Percentiles rank a stretch among this genome's conserved stretches.
Conservation (phyloP, 495 filamentous ascomycete genomes). For the Podospora australis region DNA sequence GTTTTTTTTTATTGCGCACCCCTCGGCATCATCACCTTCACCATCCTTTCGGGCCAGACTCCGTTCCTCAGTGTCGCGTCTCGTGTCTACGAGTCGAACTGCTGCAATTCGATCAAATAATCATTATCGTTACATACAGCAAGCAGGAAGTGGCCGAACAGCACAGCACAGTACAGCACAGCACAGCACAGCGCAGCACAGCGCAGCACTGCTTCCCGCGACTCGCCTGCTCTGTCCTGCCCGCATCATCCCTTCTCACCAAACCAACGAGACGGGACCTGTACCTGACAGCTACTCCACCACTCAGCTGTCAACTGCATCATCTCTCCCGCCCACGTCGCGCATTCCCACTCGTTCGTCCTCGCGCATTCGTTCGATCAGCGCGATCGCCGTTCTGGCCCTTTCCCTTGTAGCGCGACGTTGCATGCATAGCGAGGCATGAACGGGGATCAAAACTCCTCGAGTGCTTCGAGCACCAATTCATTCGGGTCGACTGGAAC, state of each 20-base stretch:
- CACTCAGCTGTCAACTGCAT: constrained; percentile 14
- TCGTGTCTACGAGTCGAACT: background rate
- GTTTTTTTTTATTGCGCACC: constrained; percentile 23
- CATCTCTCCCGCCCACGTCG: too few species aligned
- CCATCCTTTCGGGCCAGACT: constrained; percentile 18
- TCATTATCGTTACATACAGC: constrained; percentile 11
- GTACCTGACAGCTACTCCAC: constrained; percentile 18
- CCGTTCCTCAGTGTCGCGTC: constrained; percentile 18
- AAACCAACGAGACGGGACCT: background rate
- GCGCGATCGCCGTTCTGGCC: constrained; percentile 34
- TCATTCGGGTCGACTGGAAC: too few species aligned
- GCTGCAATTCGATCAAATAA: background rate
- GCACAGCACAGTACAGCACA: too few species aligned
- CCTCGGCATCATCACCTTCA: constrained; percentile 39
- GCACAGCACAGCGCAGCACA: background rate
- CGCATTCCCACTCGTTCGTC: constrained; percentile 8
- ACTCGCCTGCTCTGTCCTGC: constrained; percentile 3
- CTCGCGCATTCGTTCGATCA: constrained; percentile 27
- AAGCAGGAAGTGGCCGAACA: too few species aligned
- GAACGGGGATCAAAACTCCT: constrained; percentile 35
- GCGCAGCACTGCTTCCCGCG: constrained; percentile 1
- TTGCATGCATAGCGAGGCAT: constrained; percentile 40
- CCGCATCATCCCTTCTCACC: background rate
- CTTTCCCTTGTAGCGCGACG: constrained; percentile 18
- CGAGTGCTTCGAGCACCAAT: too few species aligned